Evolutionary conservation across 129 eudicot species (phyloP).

Genomic region (Artemisia annua): DNA sequence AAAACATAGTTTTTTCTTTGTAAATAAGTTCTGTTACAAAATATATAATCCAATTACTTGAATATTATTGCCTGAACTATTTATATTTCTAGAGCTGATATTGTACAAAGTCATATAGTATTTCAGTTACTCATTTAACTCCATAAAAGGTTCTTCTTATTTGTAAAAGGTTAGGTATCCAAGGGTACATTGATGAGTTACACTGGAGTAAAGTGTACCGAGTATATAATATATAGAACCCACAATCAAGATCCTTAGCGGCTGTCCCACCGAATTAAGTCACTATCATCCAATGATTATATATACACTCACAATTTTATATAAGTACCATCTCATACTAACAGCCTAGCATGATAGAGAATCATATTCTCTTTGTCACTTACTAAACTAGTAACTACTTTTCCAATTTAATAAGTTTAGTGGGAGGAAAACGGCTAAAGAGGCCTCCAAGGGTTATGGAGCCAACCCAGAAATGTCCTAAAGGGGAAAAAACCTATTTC

Average conservation of each 20-base stretch:
- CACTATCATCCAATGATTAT: slow-evolving; percentile 46
- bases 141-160: no score
- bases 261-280: slow-evolving; percentile 37
- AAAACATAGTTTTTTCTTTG: neutral
- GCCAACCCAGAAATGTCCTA: slow-evolving; percentile 47
- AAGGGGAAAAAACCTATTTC: slow-evolving; percentile 22
- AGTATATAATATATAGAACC: slow-evolving; percentile 3
- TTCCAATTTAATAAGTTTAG: slow-evolving; percentile 29
- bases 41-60: no score
- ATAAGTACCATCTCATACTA: slow-evolving; percentile 13
- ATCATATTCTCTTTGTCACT: slow-evolving; percentile 40
- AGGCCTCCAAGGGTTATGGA: slow-evolving; percentile 64
- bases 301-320: slow-evolving; percentile 21
- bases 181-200: slow-evolving; percentile 18
- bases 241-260: slow-evolving; percentile 35
- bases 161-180: neutral
- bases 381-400: slow-evolving; percentile 35
- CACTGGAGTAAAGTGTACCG: neutral
- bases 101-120: no score
- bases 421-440: slow-evolving; percentile 25
- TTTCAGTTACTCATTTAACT: no score
- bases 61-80: no score
- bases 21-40: no score
- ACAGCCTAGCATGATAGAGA: slow-evolving; percentile 50
- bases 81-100: no score